Evolutionary conservation across 2,329 filamentous ascomycete species (phyloP), one percentile per base, ranked within the genome.

Genomic region (Incumbomyces lentus): DNA sequence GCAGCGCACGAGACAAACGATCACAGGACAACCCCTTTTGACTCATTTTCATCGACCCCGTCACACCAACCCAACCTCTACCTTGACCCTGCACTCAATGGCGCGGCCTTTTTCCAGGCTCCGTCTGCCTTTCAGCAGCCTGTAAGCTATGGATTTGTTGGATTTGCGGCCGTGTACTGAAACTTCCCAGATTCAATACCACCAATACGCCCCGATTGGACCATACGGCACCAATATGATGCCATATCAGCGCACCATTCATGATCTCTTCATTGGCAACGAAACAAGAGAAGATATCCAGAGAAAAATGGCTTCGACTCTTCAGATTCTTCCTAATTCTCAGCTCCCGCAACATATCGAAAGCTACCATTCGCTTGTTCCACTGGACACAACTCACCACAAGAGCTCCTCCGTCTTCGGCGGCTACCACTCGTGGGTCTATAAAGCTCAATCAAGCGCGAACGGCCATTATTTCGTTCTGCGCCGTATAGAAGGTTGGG

Each of bases 201-300:
- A 98, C 63, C 75, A 95, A 11, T 98, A 98, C 64, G 86, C 87
- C 29, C 88, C 89, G 0, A 76, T 89, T 47, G 87, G 86, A 5
- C 81, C 86, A n/a, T 78, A 88, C 61, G 78, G 81, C 50, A 84
- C 90, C 52, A 87, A 87, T 52, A 72, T 95, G 26, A 73, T 85
- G 54, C 80, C 84, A 2, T 95, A 94, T 60, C 90, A 98, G 62
- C 80, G 86, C 49, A 82, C 83, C 48, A 81, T 86, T 1, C 86
- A 93, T 60, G 89, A 96, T 60, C 86, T 96, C 54, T 98, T 98
- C 64, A 76, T 96, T 35, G 80, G 87, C 1, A 89, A 95, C 58
- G 81, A 86, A 49, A 66, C 94, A 6, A 78, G 92, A 46, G 86
- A 95, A 66, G 88, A 95, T 29, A 68, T 95, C 52, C 87, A 94